Evolutionary conservation across 768 basidiomycete species (phyloP), one percentile per base, ranked within the genome.

Genomic region (Imleria badia): DNA sequence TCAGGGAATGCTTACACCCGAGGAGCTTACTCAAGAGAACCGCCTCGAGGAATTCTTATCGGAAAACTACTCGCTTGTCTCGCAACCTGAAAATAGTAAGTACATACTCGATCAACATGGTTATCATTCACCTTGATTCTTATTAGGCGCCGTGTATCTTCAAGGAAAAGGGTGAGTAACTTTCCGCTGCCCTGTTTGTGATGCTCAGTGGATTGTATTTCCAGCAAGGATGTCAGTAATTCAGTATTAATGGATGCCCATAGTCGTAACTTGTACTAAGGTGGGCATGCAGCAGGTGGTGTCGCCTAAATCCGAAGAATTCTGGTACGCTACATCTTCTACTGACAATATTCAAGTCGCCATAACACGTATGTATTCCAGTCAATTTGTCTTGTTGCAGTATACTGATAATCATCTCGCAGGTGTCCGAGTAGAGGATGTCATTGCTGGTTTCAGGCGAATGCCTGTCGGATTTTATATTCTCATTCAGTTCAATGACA

Each of bases 401-500:
- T 31, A 1, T n/a, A n/a, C n/a, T 30, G 5, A 45, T 13, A 39
- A 22, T 13, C 15, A 40, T 30, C 38, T 17, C 12, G 22, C 19
- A 58, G 60, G 31, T 7, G 39, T 61, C 39, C 59, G 34, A 3
- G 59, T 35, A n/a, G 51, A 51, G 13, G 29, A 52, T 38, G 19
- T 60, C 23, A 3, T 20, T 14, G 29, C 22, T 22, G 50, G 49
- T 46, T 39, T 56, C 13, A 23, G 17, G 13, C 45, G 36, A 6
- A 47, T 52, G 9, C 60, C 58, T 6, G 34, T 41, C 12, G 60
- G 60, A 8, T 52, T 60, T n/a, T 51, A 45, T 35, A 33, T 57
- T 12, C 36, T 34, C 5, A n/a, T 48, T 14, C 23, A 38, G n/a
- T 26, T 48, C 10, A 26, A 29, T 19, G 26, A 26, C 2, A 17